Evolutionary conservation across 202 grass and related monocot species (phyloP).

Genomic region (Musa balbisiana): DNA sequence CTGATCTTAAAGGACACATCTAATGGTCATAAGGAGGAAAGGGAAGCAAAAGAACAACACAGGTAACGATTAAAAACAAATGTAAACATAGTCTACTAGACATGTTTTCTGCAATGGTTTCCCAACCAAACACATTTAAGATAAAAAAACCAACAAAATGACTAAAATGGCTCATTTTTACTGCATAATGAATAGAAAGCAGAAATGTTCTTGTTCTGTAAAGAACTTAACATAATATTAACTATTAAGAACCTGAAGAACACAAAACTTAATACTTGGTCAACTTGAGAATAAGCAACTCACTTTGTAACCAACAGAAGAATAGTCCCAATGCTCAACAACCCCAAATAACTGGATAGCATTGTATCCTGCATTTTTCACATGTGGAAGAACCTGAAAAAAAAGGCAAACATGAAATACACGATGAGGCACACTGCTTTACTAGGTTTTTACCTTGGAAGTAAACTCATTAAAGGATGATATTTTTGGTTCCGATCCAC

Average conservation of each 20-base stretch:
- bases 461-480: slow-evolving; percentile 87
- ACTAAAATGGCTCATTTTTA: too few species aligned
- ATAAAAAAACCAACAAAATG: too few species aligned
- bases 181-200: too few species aligned
- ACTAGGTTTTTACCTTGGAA: slow-evolving; percentile 44
- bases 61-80: neutral
- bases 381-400: slow-evolving; percentile 65
- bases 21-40: neutral
- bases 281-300: slow-evolving; percentile 17
- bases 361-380: slow-evolving; percentile 87
- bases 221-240: too few species aligned
- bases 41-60: neutral
- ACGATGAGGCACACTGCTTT: slow-evolving; percentile 1
- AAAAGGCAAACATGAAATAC: slow-evolving; percentile 19
- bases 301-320: slow-evolving; percentile 90
- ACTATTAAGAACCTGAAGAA: neutral
- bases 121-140: too few species aligned
- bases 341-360: slow-evolving; percentile 76
- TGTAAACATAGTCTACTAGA: too few species aligned
- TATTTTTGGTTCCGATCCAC: slow-evolving; percentile 70
- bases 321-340: slow-evolving; percentile 88
- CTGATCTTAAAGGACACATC: neutral
- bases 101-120: too few species aligned
- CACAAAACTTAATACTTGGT: neutral
- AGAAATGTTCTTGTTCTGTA: too few species aligned